A percentile compares a stretch with the other conserved stretches of the same genome.
These are phyloP conservation scores for Lachnellula cervina DNA, from an alignment of 2,329 filamentous ascomycete genomes.

Conservation along the genomic window DNA sequence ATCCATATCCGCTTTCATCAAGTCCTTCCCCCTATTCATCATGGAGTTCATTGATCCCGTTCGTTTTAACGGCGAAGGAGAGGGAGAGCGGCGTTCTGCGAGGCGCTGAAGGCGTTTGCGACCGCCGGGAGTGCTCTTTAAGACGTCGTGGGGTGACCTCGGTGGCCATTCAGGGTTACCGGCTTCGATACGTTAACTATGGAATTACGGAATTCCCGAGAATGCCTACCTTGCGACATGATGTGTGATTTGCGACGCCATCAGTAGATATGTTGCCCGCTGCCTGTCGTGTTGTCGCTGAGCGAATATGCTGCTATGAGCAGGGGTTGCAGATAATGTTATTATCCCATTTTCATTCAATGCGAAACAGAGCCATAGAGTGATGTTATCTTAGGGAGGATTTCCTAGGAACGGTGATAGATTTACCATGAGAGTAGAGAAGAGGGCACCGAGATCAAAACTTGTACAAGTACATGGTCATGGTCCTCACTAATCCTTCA, in stretches of 20 bases:
- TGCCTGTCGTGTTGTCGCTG: slow-evolving; percentile 9
- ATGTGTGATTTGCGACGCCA: not conserved
- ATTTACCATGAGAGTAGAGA: not conserved
- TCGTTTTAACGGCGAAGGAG: slow-evolving; percentile 59
- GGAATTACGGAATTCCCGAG: slow-evolving; percentile 7
- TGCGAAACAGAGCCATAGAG: not conserved
- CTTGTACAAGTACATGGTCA: no score
- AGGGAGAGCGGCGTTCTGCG: slow-evolving; percentile 61
- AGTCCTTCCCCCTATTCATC: slow-evolving; percentile 13
- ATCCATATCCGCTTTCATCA: slow-evolving; percentile 30
- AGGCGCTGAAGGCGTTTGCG: slow-evolving; percentile 69
- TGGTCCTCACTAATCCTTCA: not conserved
- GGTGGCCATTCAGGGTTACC: slow-evolving; percentile 57
- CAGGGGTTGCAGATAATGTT: slow-evolving; percentile 13
- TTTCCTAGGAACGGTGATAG: not conserved
- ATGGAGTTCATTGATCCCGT: slow-evolving; percentile 13
- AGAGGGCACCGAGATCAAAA: no score
- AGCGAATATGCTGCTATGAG: slow-evolving; percentile 14
- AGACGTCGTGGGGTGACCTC: slow-evolving; percentile 59
- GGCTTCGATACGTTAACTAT: slow-evolving; percentile 23
- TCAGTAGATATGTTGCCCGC: not conserved
- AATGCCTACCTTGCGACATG: slow-evolving; percentile 27
- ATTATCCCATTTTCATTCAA: slow-evolving; percentile 1
- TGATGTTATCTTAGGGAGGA: not conserved
- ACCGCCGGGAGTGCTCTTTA: slow-evolving; percentile 68